A percentile compares a stretch with the other conserved stretches of the same genome.
phyloP scores from a whole-genome alignment of 805 yeast genomes.

The Metschnikowia cerradonensis region DNA sequence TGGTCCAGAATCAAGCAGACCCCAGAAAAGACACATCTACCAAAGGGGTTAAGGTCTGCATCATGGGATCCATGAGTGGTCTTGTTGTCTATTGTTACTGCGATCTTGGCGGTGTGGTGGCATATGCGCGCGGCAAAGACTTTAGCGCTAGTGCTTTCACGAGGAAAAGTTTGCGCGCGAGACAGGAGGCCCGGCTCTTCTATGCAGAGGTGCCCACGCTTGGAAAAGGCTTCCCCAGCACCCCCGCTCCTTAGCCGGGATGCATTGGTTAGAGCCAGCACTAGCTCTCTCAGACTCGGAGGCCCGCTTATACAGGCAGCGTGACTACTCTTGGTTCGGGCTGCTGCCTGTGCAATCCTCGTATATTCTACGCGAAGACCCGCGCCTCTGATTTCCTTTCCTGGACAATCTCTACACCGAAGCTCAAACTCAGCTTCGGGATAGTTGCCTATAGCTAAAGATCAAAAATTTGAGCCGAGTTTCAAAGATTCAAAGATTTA shows the following conservation, averaged over 20 bases:
- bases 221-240: neutral
- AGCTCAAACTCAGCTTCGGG: too few relatives aligned
- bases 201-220: neutral
- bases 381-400: neutral
- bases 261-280: neutral
- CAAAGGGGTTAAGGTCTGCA: too few relatives aligned
- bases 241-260: neutral
- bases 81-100: neutral
- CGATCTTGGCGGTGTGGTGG: neutral
- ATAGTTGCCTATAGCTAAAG: too few relatives aligned
- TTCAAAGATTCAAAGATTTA: too few relatives aligned
- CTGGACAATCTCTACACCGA: neutral
- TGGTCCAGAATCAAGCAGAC: too few relatives aligned
- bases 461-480: too few relatives aligned
- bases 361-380: too few relatives aligned
- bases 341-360: too few relatives aligned
- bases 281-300: neutral
- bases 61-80: neutral
- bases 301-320: neutral
- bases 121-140: neutral
- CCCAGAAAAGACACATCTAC: too few relatives aligned
- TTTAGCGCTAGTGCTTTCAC: slow-evolving; percentile 1
- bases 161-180: neutral
- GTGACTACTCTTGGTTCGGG: too few relatives aligned
- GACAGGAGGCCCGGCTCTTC: neutral